Conservation (phyloP, 2,329 filamentous ascomycete species). For the Stylonectria norvegica region DNA sequence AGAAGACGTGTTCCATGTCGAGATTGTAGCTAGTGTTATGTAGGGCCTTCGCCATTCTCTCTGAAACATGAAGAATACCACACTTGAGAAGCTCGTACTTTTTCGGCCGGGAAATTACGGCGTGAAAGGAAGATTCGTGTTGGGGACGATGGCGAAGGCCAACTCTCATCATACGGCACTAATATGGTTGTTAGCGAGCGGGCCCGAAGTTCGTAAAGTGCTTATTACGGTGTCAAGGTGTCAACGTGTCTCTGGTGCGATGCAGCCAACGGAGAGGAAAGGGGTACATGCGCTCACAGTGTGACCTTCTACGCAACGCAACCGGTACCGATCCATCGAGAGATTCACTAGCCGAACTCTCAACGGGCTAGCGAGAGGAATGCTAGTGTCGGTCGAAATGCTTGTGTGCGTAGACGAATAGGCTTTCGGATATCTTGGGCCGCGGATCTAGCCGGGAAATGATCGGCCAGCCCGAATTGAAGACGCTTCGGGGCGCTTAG, state of each 20-base stretch:
- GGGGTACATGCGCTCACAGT: not conserved
- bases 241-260: too few relatives aligned
- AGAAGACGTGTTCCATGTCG: slow-evolving; percentile 6
- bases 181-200: too few relatives aligned
- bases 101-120: too few relatives aligned
- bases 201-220: too few relatives aligned
- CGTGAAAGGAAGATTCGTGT: too few relatives aligned
- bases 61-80: slow-evolving; percentile 1
- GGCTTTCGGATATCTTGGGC: not conserved
- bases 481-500: too few relatives aligned
- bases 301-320: not conserved
- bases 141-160: too few relatives aligned
- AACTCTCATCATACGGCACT: too few relatives aligned
- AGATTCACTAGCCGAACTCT: not conserved
- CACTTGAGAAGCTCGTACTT: too few relatives aligned
- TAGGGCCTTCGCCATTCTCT: slow-evolving; percentile 2
- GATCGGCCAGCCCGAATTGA: not conserved
- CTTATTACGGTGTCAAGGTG: too few relatives aligned
- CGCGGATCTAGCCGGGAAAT: slow-evolving; percentile 2
- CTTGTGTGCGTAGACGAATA: too few relatives aligned
- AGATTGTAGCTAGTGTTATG: slow-evolving; percentile 8
- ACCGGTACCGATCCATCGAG: not conserved
- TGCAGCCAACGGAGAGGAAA: too few relatives aligned
- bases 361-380: not conserved
- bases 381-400: not conserved